Base-by-base conservation (phyloP, 441 rosid genomes). In the Rhodomyrtus psidioides region DNA sequence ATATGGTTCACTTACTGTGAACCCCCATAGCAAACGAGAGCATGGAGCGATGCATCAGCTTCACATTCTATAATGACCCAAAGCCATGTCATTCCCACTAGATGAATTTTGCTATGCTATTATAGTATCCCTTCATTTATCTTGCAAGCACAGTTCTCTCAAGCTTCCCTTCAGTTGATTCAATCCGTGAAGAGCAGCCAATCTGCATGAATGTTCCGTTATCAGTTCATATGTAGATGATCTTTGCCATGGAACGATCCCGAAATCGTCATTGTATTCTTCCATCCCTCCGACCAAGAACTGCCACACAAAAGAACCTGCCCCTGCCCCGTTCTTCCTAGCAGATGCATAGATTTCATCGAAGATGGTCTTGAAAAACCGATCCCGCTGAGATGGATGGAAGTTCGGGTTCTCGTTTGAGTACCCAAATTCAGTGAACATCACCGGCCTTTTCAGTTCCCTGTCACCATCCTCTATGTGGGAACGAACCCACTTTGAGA, bases 401-500 rank as follows among this genome's bases (percentile, higher is more conserved):
- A 88, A 96, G 92, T 92, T 96, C 82, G 92, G 90, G 91, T 91
- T 95, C 90, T 92, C 90, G 88, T 94, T 93, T 3, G 98, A 97
- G 82, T 93, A 90, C 55, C 99, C 99, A 34, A 86, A 97, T 90
- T 97, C 98, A 0, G 99, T 94, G 90, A 97, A 96, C 84, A 97
- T 87, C 34, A 97, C 93, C 12, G 98, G 99, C 91, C 94, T 96
- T 60, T 90, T 91, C 84, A 97, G 91, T 86, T 92, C 98, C 49
- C 92, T 91, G 88, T 96, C 95, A 7, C 96, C 97, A 28, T 97
- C 98, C 87, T 96, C 98, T 65, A 96, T 94, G 92, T 96, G 99
- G 28, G 98, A 94, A 14, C 84, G 92, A 93, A 97, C 90, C 98
- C 99, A 97, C 90, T 95, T 93, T 79, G 93, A 87, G 57, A 91